Evolutionary conservation across 2,329 filamentous ascomycete genomes (phyloP).

Genomic region (Arthrocladium fulminans): DNA sequence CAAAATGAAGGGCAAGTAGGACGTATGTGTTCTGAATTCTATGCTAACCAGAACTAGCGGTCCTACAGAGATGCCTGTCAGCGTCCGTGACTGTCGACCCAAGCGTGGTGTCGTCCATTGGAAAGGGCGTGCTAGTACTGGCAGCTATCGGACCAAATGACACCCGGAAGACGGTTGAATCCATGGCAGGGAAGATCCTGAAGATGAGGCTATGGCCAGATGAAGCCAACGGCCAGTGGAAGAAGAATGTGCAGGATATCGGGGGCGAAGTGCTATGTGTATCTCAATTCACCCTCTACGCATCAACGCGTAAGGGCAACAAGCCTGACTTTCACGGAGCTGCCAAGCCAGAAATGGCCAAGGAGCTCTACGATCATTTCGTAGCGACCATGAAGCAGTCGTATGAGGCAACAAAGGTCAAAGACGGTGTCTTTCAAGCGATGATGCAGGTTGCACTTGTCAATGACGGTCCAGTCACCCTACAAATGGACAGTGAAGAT

Average conservation of each 20-base stretch:
- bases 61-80: conserved; percentile 87
- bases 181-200: conserved; percentile 73
- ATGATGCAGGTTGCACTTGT: conserved; percentile 97
- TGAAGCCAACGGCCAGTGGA: conserved; percentile 72
- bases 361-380: conserved; percentile 74
- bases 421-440: conserved; percentile 93
- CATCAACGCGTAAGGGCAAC: conserved; percentile 86
- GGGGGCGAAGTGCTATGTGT: conserved; percentile 91
- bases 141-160: conserved; percentile 86
- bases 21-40: background rate
- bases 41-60: conserved; percentile 47
- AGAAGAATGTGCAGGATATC: conserved; percentile 78
- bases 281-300: conserved; percentile 91
- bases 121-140: conserved; percentile 80
- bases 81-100: conserved; percentile 93
- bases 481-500: conserved; percentile 29
- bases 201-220: conserved; percentile 92
- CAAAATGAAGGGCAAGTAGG: conserved; percentile 8
- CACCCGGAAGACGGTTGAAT: conserved; percentile 77
- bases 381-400: conserved; percentile 63
- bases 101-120: conserved; percentile 81
- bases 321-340: conserved; percentile 94
- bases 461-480: conserved; percentile 64
- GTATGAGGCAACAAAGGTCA: conserved; percentile 67
- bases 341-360: conserved; percentile 67